phyloP scores from a whole-genome alignment of 176 grass and related monocot species.

The Poa annua region DNA sequence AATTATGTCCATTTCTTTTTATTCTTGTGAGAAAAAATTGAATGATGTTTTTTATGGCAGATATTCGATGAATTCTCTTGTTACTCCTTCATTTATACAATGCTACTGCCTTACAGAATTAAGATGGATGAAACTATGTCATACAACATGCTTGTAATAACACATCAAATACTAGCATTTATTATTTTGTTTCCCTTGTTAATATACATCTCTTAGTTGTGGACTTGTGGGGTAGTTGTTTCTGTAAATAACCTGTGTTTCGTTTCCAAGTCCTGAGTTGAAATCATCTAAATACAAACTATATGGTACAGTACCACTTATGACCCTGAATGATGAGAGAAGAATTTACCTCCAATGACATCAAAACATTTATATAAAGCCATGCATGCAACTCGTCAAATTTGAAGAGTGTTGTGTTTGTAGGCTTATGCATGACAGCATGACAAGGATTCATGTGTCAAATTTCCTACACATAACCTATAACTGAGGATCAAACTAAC shows the following conservation, averaged over 20 bases:
- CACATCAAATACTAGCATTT: not conserved
- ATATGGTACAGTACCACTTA: not conserved
- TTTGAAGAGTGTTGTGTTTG: not conserved
- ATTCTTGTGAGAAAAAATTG: not conserved
- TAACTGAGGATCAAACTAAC: not conserved
- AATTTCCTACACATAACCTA: not conserved
- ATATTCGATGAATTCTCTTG: not conserved
- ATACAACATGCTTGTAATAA: not conserved
- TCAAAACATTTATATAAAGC: not conserved
- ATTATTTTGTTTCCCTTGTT: not conserved
- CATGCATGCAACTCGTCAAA: not conserved
- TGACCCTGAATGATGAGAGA: not conserved
- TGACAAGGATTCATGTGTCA: not conserved
- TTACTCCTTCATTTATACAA: not conserved
- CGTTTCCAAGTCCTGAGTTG: not conserved
- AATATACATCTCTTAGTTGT: not conserved
- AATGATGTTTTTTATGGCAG: not conserved
- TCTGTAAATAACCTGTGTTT: not conserved
- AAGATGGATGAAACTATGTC: not conserved
- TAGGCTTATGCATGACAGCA: not conserved
- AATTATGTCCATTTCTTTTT: not conserved
- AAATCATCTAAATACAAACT: not conserved
- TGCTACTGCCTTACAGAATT: not conserved
- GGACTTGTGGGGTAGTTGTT: not conserved
- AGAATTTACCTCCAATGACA: not conserved